Base-by-base conservation (phyloP, 257 asterid genomes). In the Capsicum pubescens region DNA sequence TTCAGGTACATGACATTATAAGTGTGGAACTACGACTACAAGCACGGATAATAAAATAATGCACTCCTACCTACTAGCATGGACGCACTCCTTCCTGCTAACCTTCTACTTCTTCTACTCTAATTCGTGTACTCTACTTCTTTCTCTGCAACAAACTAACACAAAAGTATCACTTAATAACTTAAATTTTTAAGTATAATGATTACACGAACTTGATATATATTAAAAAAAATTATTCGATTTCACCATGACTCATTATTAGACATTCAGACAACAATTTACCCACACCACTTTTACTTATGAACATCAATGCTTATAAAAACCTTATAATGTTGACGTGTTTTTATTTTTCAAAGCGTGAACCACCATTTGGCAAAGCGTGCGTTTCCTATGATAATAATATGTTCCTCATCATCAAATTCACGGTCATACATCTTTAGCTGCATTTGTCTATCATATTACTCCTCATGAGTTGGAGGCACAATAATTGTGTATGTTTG, bases 311-410 rank as follows among this genome's bases (percentile, higher is more conserved):
- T 77, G 7, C 39, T 54, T 39, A 2, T 12, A 6, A 66, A 74
- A 74, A 74, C 13, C 8, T 74, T 74, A 74, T 74, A 21, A 50
- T 74, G 50, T 50, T 19, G 46, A 48, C 80, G 3, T 72, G 42
- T 72, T 42, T 39, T 13, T 15, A n/a, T 21, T 16, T 50, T 7
- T 1, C 61, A 21, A 76, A 52, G 26, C 63, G 63, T 76, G 81
- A 76, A 26, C 14, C 63, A 77, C 54, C 82, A 54, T 77, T 77
- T 54, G 50, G 42, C 50, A 54, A 14, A 6, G 82, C 82, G 64
- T 77, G 82, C 82, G 32, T 15, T 77, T 77, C 48, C 54, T 14
- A 54, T 54, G 44, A 52, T 26, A 52, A 19, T 72, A 72, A 36
- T 9, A 15, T 42, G 54, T 68, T 68, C 4, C 72, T 66, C 72